These are phyloP conservation scores for Phoma sp. DNA, from an alignment of 2,329 filamentous ascomycete species.

Conservation along the genomic window DNA sequence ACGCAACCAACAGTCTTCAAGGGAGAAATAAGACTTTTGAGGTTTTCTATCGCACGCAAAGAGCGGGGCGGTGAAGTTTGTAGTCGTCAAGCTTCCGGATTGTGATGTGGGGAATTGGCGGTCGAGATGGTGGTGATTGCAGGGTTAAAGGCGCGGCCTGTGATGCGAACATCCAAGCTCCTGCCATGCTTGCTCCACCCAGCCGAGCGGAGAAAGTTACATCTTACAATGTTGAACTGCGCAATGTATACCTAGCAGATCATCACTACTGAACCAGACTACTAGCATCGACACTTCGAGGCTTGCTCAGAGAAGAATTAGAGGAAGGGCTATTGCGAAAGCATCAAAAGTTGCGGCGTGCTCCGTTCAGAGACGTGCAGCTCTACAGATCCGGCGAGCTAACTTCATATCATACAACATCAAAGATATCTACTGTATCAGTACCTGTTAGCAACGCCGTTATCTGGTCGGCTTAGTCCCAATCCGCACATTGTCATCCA, in stretches of 20 bases:
- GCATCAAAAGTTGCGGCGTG: no score
- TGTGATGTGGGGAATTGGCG: conserved; percentile 3
- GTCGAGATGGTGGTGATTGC: conserved; percentile 9
- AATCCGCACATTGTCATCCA: not conserved
- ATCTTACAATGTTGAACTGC: conserved; percentile 3
- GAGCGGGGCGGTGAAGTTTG: not conserved
- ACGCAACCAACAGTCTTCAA: no score
- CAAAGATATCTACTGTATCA: no score
- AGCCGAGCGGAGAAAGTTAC: conserved; percentile 2
- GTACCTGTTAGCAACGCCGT: no score
- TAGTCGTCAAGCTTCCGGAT: not conserved
- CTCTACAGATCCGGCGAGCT: no score
- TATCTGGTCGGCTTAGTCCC: not conserved
- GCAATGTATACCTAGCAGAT: not conserved
- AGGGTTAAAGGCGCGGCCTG: conserved; percentile 16
- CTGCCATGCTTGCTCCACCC: conserved; percentile 11
- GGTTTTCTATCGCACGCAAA: not conserved
- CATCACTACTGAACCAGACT: no score
- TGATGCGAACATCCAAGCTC: conserved; percentile 28
- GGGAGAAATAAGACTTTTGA: no score
- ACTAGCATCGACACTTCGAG: no score
- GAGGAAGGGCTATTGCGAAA: no score
- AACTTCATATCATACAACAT: no score
- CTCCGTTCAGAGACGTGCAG: no score
- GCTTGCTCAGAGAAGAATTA: no score